These are phyloP conservation scores for Daldinia loculata DNA, from an alignment of 495 filamentous ascomycete genomes.

Conservation along the genomic window DNA sequence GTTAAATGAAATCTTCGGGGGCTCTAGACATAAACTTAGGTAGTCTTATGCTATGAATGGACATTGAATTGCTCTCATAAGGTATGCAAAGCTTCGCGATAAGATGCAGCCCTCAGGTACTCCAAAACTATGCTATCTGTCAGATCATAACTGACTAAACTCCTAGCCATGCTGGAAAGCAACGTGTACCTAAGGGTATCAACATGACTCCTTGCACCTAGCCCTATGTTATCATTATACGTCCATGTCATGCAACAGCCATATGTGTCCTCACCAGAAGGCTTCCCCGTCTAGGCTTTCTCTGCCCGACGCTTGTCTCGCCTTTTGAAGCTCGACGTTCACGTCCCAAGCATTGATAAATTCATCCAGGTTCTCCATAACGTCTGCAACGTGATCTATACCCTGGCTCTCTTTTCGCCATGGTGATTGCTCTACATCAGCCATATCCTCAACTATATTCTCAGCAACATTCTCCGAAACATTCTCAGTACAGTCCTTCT, in stretches of 20 bases:
- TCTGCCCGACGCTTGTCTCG: conserved; percentile 20
- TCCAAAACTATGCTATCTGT: background rate
- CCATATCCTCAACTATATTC: conserved; percentile 15
- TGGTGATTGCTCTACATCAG: conserved; percentile 25
- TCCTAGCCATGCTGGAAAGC: conserved; percentile 23
- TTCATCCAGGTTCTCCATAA: conserved; percentile 54
- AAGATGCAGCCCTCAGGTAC: background rate
- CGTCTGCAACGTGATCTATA: conserved; percentile 53
- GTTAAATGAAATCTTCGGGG: background rate
- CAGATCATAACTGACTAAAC: conserved; percentile 3
- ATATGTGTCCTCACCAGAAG: background rate
- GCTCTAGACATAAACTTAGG: background rate
- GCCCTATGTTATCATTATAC: background rate
- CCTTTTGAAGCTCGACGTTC: conserved; percentile 49
- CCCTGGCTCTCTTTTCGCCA: conserved; percentile 39
- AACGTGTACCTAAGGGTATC: conserved; percentile 22
- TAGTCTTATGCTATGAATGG: background rate
- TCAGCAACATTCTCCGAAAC: conserved; percentile 1
- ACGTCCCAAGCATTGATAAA: conserved; percentile 55
- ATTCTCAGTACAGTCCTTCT: background rate
- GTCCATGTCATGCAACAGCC: background rate
- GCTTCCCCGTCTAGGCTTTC: conserved; percentile 5
- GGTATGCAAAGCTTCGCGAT: background rate
- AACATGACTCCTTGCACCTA: background rate
- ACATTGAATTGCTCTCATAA: background rate